Base-by-base conservation (phyloP, 176 grass and related monocot genomes). In the Thalia dealbata region DNA sequence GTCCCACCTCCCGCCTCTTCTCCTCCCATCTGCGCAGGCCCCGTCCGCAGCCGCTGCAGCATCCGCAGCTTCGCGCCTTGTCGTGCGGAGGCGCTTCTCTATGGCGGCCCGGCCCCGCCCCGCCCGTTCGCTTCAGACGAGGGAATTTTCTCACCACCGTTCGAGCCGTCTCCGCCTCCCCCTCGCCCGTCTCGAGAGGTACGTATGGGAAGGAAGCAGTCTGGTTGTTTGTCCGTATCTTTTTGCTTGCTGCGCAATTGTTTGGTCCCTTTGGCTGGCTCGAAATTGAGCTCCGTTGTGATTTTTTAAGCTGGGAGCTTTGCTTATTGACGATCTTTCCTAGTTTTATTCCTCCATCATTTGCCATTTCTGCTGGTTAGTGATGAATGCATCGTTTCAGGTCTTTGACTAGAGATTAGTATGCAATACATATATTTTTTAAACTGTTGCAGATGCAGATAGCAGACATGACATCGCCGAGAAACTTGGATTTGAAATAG, bases 121-220 rank as follows among this genome's bases (percentile, higher is more conserved):
- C 42, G 64, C 19, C 65, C 35, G 14, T 78, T 80, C 72, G 73
- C 73, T 6, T 75, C 66, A 61, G 59, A 74, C 73, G 73, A 23
- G 13, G 38, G 45, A 72, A 81, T 50, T 79, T 81, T 52, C 35
- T 64, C 25, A 64, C 89, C 29, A 72, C 89, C 11, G 78, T 79
- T 30, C 86, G 87, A 15, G 87, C 93, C 18, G 83, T 96, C 14
- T 96, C 89, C 85, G 86, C 87, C 61, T 90, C 92, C 13, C 86
- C 89, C 67, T 73, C 93, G 15, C 78, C 87, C 6, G 76, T 76
- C 52, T 84, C 89, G 72, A 64, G 81, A n/a, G 93, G 93, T 92
- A 78, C 76, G 77, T 10, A 29, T 50, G 3, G 28, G 66, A 61
- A 52, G 55, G 32, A 23, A 21, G n/a, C 19, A 2, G 22, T 56